These are phyloP conservation scores for Hypoxylon lenormandii DNA, from an alignment of 495 filamentous ascomycete genomes.

Conservation along the genomic window DNA sequence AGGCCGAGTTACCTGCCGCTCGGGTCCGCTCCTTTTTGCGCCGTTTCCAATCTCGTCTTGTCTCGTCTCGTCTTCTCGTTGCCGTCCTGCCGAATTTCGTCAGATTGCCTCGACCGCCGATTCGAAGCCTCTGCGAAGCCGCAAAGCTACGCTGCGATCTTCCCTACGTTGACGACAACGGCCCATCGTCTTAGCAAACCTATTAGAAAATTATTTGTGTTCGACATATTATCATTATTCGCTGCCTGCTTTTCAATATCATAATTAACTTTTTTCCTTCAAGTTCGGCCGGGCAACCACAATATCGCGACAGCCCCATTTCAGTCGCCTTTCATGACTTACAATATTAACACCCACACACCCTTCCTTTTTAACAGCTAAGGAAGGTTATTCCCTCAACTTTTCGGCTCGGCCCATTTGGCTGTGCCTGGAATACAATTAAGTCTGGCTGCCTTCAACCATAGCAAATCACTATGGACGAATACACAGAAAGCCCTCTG, in stretches of 20 bases:
- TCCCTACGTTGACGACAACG: neutral
- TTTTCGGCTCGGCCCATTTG: conserved; percentile 2
- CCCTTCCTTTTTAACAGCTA: conserved; percentile 3
- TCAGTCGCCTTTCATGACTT: conserved; percentile 45
- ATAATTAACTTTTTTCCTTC: neutral
- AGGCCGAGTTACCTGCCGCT: conserved; percentile 16
- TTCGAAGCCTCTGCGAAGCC: conserved; percentile 1
- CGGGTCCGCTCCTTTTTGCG: conserved; percentile 7
- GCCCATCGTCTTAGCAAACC: neutral
- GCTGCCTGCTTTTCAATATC: neutral
- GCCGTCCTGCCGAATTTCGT: conserved; percentile 21
- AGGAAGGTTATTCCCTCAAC: conserved; percentile 3
- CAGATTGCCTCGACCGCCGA: conserved; percentile 28
- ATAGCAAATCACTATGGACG: conserved; percentile 58
- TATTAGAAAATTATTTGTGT: neutral
- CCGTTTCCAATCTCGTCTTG: neutral
- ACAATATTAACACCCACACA: conserved; percentile 12
- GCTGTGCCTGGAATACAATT: conserved; percentile 11
- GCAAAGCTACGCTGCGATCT: neutral
- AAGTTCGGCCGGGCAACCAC: conserved; percentile 10
- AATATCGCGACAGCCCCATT: conserved; percentile 32
- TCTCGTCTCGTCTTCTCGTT: conserved; percentile 11
- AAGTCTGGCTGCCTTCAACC: conserved; percentile 13
- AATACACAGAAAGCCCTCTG: conserved; percentile 82
- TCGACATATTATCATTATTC: neutral